phyloP scores from a whole-genome alignment of 352 stramenopile genomes.

The Globisporangium splendens region DNA sequence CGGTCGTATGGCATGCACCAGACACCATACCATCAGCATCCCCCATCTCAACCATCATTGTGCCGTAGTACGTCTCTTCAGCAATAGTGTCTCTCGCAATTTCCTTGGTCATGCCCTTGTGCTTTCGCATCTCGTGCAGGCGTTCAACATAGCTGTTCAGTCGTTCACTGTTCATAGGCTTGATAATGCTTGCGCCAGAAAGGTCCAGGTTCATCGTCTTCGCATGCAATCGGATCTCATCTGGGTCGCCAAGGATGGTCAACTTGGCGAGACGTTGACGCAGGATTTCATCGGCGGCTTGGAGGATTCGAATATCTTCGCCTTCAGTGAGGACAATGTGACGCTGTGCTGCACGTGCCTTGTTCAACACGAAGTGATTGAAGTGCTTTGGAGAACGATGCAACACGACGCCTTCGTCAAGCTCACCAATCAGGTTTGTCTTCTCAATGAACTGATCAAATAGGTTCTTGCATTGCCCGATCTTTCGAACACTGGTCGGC shows the following conservation, averaged over 20 bases:
- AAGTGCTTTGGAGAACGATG: constrained; percentile 82
- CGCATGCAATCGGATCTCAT: constrained; percentile 60
- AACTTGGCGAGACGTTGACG: constrained; percentile 63
- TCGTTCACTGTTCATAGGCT: constrained; percentile 41
- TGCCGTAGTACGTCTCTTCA: constrained; percentile 82
- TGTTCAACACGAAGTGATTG: constrained; percentile 82
- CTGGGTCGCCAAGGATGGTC: constrained; percentile 74
- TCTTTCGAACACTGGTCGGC: constrained; percentile 66
- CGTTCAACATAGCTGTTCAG: constrained; percentile 53
- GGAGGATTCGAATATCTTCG: constrained; percentile 74
- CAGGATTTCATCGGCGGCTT: constrained; percentile 72
- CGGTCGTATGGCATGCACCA: constrained; percentile 78
- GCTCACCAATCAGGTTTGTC: constrained; percentile 58
- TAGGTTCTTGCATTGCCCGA: constrained; percentile 56
- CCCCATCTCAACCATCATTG: constrained; percentile 81
- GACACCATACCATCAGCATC: constrained; percentile 86
- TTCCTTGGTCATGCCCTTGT: constrained; percentile 75
- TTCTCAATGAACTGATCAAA: constrained; percentile 69
- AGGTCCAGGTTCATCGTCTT: constrained; percentile 70
- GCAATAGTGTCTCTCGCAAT: constrained; percentile 48
- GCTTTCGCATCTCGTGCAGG: constrained; percentile 77
- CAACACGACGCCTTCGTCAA: constrained; percentile 55
- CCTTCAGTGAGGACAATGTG: constrained; percentile 86
- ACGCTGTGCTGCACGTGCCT: constrained; percentile 61
- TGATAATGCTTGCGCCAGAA: constrained; percentile 54